A percentile compares a stretch with the other conserved stretches of the same genome.
phyloP scores from a whole-genome alignment of 208 protist genomes.

The Leishmania braziliensis region DNA sequence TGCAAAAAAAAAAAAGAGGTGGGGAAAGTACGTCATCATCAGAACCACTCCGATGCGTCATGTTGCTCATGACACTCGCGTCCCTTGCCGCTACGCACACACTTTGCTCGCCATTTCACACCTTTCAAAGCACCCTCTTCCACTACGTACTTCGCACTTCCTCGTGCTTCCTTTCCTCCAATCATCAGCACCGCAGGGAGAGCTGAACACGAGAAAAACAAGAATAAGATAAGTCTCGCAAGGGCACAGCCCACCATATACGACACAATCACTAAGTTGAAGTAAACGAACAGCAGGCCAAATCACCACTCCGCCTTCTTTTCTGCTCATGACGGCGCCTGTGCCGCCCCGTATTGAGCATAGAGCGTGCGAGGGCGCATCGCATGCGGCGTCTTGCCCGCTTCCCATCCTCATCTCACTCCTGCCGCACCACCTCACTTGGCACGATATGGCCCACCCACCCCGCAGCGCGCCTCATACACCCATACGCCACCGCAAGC shows the following conservation, averaged over 20 bases:
- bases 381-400: background rate
- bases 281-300: background rate
- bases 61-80: too few relatives aligned
- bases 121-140: background rate
- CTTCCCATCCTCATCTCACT: background rate
- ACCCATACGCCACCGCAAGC: background rate
- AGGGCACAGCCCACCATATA: background rate
- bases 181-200: background rate
- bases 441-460: background rate
- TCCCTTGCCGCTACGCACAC: background rate
- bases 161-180: background rate
- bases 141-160: background rate
- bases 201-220: conserved; percentile 4
- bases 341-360: background rate
- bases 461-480: background rate
- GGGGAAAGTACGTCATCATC: background rate
- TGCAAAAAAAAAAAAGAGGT: conserved; percentile 2
- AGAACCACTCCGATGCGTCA: too few relatives aligned
- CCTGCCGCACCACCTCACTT: background rate
- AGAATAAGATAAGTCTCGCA: background rate
- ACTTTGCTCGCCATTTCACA: background rate
- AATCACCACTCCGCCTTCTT: background rate
- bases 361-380: background rate
- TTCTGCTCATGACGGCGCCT: background rate
- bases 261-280: too few relatives aligned